Conservation (phyloP, 192 early-diverging fungal species). For the Coemansia sp. region DNA sequence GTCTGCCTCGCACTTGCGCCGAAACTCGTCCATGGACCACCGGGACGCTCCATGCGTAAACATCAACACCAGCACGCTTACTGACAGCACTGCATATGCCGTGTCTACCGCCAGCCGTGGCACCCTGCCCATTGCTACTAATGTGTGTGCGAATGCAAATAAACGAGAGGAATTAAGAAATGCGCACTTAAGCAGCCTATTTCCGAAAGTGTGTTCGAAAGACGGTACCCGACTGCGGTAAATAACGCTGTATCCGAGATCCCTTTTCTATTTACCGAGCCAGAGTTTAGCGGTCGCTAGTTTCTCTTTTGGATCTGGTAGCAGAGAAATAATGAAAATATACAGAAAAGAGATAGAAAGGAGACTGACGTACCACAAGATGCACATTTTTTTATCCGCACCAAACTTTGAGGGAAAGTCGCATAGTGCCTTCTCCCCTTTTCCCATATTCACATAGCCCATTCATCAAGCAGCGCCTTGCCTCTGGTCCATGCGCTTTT, state of each 20-base stretch:
- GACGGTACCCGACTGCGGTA: too few species aligned
- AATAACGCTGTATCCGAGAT: too few species aligned
- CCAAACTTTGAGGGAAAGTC: too few species aligned
- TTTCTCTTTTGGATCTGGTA: too few species aligned
- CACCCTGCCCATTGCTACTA: constrained; percentile 12
- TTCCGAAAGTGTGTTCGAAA: too few species aligned
- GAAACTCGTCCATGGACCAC: constrained; percentile 47
- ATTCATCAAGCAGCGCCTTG: too few species aligned
- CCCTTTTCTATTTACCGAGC: background rate
- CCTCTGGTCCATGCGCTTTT: too few species aligned
- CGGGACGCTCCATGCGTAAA: constrained; percentile 23
- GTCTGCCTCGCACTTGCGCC: constrained; percentile 43
- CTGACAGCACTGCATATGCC: constrained; percentile 40
- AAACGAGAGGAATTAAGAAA: too few species aligned
- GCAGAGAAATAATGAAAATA: constrained; percentile 8
- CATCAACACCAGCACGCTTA: constrained; percentile 29
- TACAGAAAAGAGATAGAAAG: background rate
- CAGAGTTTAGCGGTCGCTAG: background rate
- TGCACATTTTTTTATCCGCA: too few species aligned
- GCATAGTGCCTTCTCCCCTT: too few species aligned
- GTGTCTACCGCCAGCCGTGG: constrained; percentile 34
- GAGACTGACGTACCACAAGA: background rate
- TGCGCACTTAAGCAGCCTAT: too few species aligned
- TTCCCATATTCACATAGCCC: too few species aligned
- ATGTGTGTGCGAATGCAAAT: background rate